Percentiles rank a stretch among this genome's conserved stretches.
phyloP scores from a whole-genome alignment of 1,284 basidiomycete genomes.

The Chiua sp. region DNA sequence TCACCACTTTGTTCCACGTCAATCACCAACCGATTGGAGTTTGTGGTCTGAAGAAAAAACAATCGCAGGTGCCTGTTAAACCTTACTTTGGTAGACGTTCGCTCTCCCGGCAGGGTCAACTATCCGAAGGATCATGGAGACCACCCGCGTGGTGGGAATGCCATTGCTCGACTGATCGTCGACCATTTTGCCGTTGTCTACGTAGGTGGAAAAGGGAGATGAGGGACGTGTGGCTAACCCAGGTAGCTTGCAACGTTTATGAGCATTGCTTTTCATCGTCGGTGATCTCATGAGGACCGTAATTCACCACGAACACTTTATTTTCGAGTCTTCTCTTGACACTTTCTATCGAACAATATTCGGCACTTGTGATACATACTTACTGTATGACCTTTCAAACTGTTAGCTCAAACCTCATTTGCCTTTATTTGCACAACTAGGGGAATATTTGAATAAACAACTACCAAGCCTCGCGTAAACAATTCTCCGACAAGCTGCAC shows the following conservation, averaged over 20 bases:
- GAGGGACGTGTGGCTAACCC: slow-evolving; percentile 38
- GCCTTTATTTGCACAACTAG: too few relatives aligned
- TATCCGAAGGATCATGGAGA: slow-evolving; percentile 34
- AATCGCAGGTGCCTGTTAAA: slow-evolving; percentile 6
- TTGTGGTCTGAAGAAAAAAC: slow-evolving; percentile 3
- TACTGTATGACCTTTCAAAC: too few relatives aligned
- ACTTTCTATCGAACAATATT: slow-evolving; percentile 11
- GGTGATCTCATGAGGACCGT: not conserved
- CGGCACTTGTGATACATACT: too few relatives aligned
- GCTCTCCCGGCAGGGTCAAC: slow-evolving; percentile 6
- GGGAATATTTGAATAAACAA: too few relatives aligned
- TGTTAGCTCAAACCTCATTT: too few relatives aligned
- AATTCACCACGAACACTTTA: not conserved
- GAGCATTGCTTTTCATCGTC: slow-evolving; percentile 23
- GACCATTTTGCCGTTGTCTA: slow-evolving; percentile 23
- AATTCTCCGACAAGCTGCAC: too few relatives aligned
- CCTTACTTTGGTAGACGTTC: slow-evolving; percentile 11
- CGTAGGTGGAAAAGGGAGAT: slow-evolving; percentile 36
- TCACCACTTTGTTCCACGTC: slow-evolving; percentile 54
- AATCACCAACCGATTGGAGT: slow-evolving; percentile 2
- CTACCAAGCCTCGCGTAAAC: not conserved
- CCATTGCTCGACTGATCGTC: slow-evolving; percentile 19
- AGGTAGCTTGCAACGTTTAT: slow-evolving; percentile 30
- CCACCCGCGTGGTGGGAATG: slow-evolving; percentile 41
- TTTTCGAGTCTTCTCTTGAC: not conserved